Conservation (phyloP, 1,139 yeast species). For the Candida sp. region DNA sequence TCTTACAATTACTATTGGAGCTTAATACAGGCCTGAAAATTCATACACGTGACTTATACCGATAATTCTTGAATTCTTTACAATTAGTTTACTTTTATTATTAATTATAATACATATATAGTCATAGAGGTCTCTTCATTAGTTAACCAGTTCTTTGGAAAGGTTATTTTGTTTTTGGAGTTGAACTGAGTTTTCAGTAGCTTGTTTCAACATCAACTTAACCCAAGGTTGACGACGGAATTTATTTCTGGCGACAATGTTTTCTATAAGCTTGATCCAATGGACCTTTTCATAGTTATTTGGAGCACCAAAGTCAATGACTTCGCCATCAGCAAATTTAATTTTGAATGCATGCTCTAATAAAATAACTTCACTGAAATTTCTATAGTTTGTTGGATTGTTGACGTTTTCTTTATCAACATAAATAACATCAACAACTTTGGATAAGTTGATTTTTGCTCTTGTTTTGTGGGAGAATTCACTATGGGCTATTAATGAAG, state of each 20-base stretch:
- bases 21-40: neutral
- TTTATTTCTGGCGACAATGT: constrained; percentile 50
- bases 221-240: constrained; percentile 74
- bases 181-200: neutral
- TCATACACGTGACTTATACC: neutral
- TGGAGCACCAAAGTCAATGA: constrained; percentile 69
- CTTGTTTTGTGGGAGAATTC: constrained; percentile 60
- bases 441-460: constrained; percentile 63
- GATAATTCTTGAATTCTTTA: neutral
- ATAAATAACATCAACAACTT: constrained; percentile 53
- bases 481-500: constrained; percentile 62
- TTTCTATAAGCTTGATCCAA: constrained; percentile 57
- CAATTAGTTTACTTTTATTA: too few relatives aligned
- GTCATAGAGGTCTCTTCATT: neutral
- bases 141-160: too few relatives aligned
- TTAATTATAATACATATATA: constrained; percentile 1
- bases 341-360: constrained; percentile 65
- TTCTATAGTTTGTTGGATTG: constrained; percentile 38
- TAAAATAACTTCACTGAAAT: constrained; percentile 61
- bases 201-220: constrained; percentile 35
- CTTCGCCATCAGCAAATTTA: constrained; percentile 63
- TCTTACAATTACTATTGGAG: too few relatives aligned
- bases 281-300: constrained; percentile 47
- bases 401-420: constrained; percentile 41
- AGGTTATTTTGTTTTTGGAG: too few relatives aligned